These are phyloP conservation scores for Phenoliferia sp. DNA, from an alignment of 1,284 basidiomycete species.

Conservation along the genomic window DNA sequence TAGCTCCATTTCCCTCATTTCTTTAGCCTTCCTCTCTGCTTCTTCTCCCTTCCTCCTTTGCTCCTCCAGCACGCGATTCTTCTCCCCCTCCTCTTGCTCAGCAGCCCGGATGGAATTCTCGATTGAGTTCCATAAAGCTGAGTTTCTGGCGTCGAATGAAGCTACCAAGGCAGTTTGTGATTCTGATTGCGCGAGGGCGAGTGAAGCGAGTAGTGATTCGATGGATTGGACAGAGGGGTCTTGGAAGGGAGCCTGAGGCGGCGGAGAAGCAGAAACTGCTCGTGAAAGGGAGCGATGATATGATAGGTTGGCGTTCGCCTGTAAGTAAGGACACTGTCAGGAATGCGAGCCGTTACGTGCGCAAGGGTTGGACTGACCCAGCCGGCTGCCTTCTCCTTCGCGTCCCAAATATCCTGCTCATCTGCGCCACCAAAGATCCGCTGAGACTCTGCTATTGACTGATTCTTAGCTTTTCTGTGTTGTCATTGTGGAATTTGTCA, in stretches of 20 bases:
- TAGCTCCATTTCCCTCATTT: conserved; percentile 17
- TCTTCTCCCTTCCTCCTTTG: conserved; percentile 57
- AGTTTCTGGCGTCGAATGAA: conserved; percentile 71
- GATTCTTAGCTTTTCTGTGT: neutral
- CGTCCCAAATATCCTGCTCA: conserved; percentile 22
- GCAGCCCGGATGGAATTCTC: conserved; percentile 68
- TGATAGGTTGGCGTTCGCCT: conserved; percentile 29
- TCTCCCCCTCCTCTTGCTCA: conserved; percentile 69
- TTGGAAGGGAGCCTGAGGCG: neutral
- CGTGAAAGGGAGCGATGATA: conserved; percentile 27
- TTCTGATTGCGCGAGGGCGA: conserved; percentile 14
- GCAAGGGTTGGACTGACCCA: conserved; percentile 12
- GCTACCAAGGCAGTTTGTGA: conserved; percentile 67
- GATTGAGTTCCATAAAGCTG: conserved; percentile 66
- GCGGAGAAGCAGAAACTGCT: conserved; percentile 9
- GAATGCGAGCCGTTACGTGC: neutral
- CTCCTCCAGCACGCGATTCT: conserved; percentile 53
- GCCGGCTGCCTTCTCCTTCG: conserved; percentile 9
- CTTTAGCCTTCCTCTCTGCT: conserved; percentile 37
- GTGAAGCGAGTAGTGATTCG: conserved; percentile 20
- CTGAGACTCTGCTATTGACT: neutral
- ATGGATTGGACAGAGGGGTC: conserved; percentile 11
- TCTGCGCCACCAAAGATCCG: conserved; percentile 11
- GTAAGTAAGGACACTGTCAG: neutral
- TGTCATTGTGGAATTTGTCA: neutral